These are phyloP conservation scores for Didymella arachidicola DNA, from an alignment of 2,329 filamentous ascomycete species.

Conservation along the genomic window DNA sequence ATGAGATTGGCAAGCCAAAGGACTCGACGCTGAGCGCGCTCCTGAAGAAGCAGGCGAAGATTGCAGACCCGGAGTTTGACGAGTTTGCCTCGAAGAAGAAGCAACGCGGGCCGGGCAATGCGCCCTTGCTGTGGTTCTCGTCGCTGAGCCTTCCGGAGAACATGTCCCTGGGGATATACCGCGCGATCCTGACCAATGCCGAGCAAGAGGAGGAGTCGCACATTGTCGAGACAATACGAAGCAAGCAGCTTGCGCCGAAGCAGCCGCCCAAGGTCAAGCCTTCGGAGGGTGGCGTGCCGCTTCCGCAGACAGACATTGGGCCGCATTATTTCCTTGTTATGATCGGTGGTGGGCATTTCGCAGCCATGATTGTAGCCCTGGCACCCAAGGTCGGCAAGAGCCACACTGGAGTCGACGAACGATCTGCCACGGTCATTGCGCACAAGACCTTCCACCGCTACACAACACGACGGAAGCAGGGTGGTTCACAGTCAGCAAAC, in stretches of 20 bases:
- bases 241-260: slow-evolving; percentile 77
- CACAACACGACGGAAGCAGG: slow-evolving; percentile 94
- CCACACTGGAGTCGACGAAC: slow-evolving; percentile 74
- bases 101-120: slow-evolving; percentile 67
- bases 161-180: slow-evolving; percentile 84
- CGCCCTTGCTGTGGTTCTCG: slow-evolving; percentile 84
- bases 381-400: slow-evolving; percentile 79
- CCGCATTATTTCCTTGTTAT: slow-evolving; percentile 96
- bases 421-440: slow-evolving; percentile 85
- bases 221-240: slow-evolving; percentile 72
- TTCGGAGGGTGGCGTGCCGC: slow-evolving; percentile 65
- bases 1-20: slow-evolving; percentile 59
- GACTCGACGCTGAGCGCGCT: slow-evolving; percentile 78
- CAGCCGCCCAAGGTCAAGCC: slow-evolving; percentile 53
- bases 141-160: slow-evolving; percentile 78
- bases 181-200: slow-evolving; percentile 75
- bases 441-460: slow-evolving; percentile 99
- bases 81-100: slow-evolving; percentile 58
- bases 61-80: slow-evolving; percentile 66
- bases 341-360: slow-evolving; percentile 98
- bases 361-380: slow-evolving; percentile 92
- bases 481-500: slow-evolving; percentile 91
- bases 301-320: slow-evolving; percentile 67
- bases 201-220: slow-evolving; percentile 71
- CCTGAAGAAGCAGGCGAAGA: slow-evolving; percentile 81